A percentile compares a stretch with the other conserved stretches of the same genome.
phyloP scores from a whole-genome alignment of 176 grass and related monocot genomes.

The Chloris gayana region DNA sequence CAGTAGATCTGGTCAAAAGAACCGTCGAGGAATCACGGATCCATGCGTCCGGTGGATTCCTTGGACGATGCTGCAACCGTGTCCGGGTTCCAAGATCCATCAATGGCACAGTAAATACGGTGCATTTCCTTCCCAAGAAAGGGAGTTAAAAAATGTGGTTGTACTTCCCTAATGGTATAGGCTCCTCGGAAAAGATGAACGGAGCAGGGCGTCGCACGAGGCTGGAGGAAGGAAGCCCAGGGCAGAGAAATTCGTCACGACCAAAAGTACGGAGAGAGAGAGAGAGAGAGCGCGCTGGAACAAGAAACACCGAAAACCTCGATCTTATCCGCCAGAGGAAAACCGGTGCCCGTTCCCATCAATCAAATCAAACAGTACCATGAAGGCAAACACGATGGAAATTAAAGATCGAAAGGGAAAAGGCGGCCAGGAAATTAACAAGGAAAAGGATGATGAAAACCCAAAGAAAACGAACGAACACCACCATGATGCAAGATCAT shows the following conservation, averaged over 20 bases:
- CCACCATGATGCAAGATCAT: not conserved
- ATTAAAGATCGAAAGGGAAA: not conserved
- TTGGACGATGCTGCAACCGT: not conserved
- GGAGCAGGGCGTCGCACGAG: conserved; percentile 27
- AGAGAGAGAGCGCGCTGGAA: too few species aligned
- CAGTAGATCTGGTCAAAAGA: conserved; percentile 36
- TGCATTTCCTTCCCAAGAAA: conserved; percentile 39
- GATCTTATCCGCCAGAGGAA: not conserved
- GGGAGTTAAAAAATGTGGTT: conserved; percentile 27
- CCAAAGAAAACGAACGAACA: not conserved
- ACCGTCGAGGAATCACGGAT: conserved; percentile 9
- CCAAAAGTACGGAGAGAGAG: conserved; percentile 13
- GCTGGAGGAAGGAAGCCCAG: not conserved
- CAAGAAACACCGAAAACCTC: not conserved
- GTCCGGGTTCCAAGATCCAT: conserved; percentile 29
- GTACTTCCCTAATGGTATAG: conserved; percentile 18
- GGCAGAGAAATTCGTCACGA: not conserved
- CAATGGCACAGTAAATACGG: conserved; percentile 38
- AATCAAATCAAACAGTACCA: conserved; percentile 41
- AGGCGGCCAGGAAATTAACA: not conserved
- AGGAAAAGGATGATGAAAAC: not conserved
- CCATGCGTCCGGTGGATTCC: conserved; percentile 30
- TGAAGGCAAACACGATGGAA: conserved; percentile 4
- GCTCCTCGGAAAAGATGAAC: conserved; percentile 56
- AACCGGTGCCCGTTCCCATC: not conserved